Base-by-base conservation (phyloP, 495 filamentous ascomycete genomes). In the Tuber microsphaerosporum region DNA sequence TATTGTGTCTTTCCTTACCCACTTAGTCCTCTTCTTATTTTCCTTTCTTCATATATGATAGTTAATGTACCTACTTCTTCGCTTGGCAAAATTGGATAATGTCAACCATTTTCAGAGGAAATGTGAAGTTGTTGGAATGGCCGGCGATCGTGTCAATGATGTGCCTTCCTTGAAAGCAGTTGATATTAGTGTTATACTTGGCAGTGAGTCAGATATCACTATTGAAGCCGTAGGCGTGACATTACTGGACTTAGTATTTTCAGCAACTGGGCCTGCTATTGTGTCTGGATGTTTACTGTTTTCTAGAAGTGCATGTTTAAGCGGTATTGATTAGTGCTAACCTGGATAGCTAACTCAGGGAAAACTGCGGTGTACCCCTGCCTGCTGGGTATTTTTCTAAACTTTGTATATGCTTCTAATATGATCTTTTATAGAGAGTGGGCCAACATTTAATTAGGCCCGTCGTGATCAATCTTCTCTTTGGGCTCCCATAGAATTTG, bases 201-300 rank as follows among this genome's bases (percentile, higher is more conserved):
- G 85, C 1, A 84, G 79, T 71, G 89, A 88, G 22, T 84, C 82
- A 77, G 84, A 91, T 84, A 89, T 92, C 51, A 90, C 91, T 39
- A 89, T 91, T 65, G 90, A 92, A 82, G 90, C 91, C 0, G 88
- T 90, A 0, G 90, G 92, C 78, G 90, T 92, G 87, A 88, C 92
- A 0, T 84, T 92, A 14, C 84, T 92, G 2, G 90, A 92, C 34
- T 88, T 86, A 37, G 34, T 37, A 0, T 92, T 93, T 79, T 85
- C 85, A 4, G 89, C 87, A 6, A 87, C 92, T n/a, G 88, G 92
- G 4, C 88, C 89, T 77, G 91, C 90, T 0, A 87, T 92, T 8
- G 83, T 87, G n/a, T 87, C 86, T 72, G 89, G 89, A 1, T 84
- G 89, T 7, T 76, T 88, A 0, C 88, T 89, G 0, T 89, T 87